Conservation (phyloP, 768 basidiomycete genomes). For the Lactifluus hygrophoroides region DNA sequence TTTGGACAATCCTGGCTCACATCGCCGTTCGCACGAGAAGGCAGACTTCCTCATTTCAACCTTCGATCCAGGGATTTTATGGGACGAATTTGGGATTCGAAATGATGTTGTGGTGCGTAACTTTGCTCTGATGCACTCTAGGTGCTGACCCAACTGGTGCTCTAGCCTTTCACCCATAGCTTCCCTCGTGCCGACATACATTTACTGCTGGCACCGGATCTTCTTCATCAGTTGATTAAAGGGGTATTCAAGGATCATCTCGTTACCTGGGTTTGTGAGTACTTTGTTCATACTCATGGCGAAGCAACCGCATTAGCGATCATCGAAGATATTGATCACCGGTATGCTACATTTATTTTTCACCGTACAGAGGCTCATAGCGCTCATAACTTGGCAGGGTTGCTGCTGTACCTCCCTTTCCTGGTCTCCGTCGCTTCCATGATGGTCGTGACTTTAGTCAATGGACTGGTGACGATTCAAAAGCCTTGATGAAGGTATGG, state of each 20-base stretch:
- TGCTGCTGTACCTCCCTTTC: not conserved
- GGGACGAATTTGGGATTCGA: not conserved
- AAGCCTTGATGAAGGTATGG: not conserved
- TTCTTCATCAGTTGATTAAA: not conserved
- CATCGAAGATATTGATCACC: not conserved
- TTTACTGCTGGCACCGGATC: not conserved
- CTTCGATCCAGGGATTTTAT: not conserved
- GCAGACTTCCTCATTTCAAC: not conserved
- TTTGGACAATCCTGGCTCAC: not conserved
- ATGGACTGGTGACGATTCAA: not conserved
- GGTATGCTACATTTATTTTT: not conserved
- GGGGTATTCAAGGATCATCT: not conserved
- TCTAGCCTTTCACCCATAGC: not conserved
- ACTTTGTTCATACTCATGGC: not conserved
- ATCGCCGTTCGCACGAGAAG: not conserved
- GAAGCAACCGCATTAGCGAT: not conserved
- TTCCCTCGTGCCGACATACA: not conserved
- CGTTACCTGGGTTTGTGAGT: not conserved
- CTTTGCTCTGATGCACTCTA: not conserved
- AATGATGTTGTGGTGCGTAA: not conserved
- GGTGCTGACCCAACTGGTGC: too few species aligned
- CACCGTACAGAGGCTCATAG: not conserved
- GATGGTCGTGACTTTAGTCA: not conserved
- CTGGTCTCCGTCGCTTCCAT: not conserved
- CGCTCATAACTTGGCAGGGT: not conserved